Evolutionary conservation across 1,139 yeast species (phyloP).

Genomic region (Yamadazyma oceani): DNA sequence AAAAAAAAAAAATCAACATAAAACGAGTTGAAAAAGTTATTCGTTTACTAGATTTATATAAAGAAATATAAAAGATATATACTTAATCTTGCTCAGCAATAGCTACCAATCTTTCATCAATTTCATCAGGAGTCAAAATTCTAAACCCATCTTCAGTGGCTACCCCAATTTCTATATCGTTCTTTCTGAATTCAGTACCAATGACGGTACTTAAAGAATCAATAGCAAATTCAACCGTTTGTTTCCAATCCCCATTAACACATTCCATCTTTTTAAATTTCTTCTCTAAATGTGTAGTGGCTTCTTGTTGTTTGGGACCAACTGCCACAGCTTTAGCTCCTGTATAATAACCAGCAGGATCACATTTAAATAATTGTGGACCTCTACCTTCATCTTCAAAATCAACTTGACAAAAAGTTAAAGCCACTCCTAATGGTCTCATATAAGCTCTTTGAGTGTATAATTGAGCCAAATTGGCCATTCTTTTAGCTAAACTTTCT

Average conservation of each 20-base stretch:
- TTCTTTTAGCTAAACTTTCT: slow-evolving; percentile 87
- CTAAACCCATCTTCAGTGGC: slow-evolving; percentile 73
- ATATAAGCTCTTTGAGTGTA: slow-evolving; percentile 98
- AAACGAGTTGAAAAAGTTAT: background rate
- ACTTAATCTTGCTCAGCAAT: slow-evolving; percentile 93
- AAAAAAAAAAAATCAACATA: background rate
- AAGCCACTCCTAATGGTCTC: slow-evolving; percentile 95
- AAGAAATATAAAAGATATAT: no score
- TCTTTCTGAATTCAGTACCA: slow-evolving; percentile 90
- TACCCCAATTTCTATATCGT: slow-evolving; percentile 90
- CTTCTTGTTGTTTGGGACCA: slow-evolving; percentile 97
- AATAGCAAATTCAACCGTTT: slow-evolving; percentile 87
- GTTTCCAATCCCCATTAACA: slow-evolving; percentile 84
- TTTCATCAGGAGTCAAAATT: slow-evolving; percentile 76
- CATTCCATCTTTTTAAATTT: slow-evolving; percentile 75
- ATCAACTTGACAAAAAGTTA: slow-evolving; percentile 77
- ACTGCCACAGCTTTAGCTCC: slow-evolving; percentile 93
- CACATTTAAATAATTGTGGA: slow-evolving; percentile 89
- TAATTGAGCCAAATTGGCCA: slow-evolving; percentile 93
- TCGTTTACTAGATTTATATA: slow-evolving; percentile 3
- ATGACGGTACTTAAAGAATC: slow-evolving; percentile 80
- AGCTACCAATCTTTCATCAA: slow-evolving; percentile 88
- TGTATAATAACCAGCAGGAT: slow-evolving; percentile 95
- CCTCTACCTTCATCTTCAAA: slow-evolving; percentile 79
- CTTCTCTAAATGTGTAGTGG: slow-evolving; percentile 87